Conservation (phyloP, 495 filamentous ascomycete species). For the Trichoderma gamsii region DNA sequence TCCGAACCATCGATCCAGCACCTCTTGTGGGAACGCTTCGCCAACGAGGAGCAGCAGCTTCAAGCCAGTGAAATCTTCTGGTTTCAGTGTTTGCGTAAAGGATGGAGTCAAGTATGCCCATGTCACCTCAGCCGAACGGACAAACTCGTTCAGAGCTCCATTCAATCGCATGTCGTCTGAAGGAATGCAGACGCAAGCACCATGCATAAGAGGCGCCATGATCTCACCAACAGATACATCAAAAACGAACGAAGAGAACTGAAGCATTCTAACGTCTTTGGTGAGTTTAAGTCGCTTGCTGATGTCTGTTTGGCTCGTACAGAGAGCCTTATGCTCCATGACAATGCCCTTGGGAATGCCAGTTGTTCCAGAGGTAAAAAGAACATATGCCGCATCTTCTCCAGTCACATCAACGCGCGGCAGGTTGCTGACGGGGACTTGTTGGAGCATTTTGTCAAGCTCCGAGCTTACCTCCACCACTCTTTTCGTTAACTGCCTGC, state of each 20-base stretch:
- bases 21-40: constrained; percentile 19
- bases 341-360: constrained; percentile 43
- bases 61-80: constrained; percentile 20
- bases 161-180: neutral
- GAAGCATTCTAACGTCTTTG: constrained; percentile 47
- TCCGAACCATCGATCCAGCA: constrained; percentile 10
- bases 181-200: constrained; percentile 10
- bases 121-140: constrained; percentile 17
- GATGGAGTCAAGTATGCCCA: constrained; percentile 16
- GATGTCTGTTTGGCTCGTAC: constrained; percentile 28
- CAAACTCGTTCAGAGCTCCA: constrained; percentile 12
- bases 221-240: constrained; percentile 3
- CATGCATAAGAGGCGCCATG: neutral
- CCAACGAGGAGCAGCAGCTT: constrained; percentile 20
- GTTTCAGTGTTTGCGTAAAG: constrained; percentile 17
- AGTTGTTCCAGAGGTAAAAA: constrained; percentile 51
- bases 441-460: neutral
- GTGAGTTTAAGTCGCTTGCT: constrained; percentile 32
- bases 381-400: constrained; percentile 40
- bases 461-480: neutral
- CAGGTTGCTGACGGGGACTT: neutral
- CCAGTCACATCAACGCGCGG: constrained; percentile 39
- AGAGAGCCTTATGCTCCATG: constrained; percentile 36
- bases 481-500: neutral
- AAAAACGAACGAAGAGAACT: constrained; percentile 44